Conservation (phyloP, 2,329 filamentous ascomycete genomes). For the Diaporthe australafricana region DNA sequence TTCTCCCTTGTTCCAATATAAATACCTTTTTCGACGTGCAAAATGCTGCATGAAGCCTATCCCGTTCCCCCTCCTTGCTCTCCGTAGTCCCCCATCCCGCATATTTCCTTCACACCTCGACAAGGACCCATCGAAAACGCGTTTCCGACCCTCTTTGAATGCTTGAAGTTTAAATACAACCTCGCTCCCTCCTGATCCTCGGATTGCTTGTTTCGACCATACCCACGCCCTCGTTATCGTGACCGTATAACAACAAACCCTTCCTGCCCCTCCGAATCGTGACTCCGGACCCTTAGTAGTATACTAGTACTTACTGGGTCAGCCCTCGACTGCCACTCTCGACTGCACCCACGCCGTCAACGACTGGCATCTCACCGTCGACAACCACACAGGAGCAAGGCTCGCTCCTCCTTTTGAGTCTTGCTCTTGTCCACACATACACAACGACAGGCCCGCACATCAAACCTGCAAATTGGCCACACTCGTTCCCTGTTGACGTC, state of each 20-base stretch:
- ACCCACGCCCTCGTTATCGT: not conserved
- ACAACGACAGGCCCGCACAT: not conserved
- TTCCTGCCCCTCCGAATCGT: not conserved
- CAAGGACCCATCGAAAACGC: slow-evolving; percentile 22
- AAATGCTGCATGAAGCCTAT: slow-evolving; percentile 31
- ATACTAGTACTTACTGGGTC: no score
- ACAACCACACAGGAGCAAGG: slow-evolving; percentile 15
- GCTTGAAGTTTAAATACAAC: slow-evolving; percentile 32
- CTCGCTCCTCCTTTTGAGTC: slow-evolving; percentile 17
- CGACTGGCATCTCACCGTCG: not conserved
- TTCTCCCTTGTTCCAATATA: slow-evolving; percentile 27
- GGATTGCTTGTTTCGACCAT: slow-evolving; percentile 7
- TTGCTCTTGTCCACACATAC: slow-evolving; percentile 3
- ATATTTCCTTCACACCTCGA: slow-evolving; percentile 22
- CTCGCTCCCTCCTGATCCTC: slow-evolving; percentile 21
- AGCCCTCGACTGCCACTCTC: not conserved
- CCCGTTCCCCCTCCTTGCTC: slow-evolving; percentile 28
- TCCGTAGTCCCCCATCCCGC: slow-evolving; percentile 14
- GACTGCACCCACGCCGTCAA: not conserved
- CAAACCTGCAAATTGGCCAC: not conserved
- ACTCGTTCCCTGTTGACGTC: not conserved
- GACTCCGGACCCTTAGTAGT: not conserved
- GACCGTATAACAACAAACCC: not conserved
- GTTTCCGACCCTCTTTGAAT: slow-evolving; percentile 28
- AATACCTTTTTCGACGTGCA: slow-evolving; percentile 31